Evolutionary conservation across 2,329 filamentous ascomycete species (phyloP), one percentile per base, ranked within the genome.

Genomic region (Apiospora marii): DNA sequence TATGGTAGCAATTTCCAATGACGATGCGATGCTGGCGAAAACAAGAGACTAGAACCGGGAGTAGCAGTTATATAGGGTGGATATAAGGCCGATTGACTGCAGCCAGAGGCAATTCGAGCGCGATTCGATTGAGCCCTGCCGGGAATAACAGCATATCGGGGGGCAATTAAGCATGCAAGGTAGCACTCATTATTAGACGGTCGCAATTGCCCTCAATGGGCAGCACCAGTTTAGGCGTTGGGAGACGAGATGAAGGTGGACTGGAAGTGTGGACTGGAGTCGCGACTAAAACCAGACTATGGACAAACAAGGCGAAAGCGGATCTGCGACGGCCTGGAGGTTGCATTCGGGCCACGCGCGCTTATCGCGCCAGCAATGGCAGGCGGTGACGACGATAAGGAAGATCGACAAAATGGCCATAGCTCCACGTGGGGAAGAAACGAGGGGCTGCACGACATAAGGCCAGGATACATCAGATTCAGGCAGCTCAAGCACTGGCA

Each of bases 341-440:
- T 61, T 34, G 53, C 53, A 61, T 61, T n/a, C 27, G 64, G 8
- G 22, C 7, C 8, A 48, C 5, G 30, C 30, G 19, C 10, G 19
- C 34, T 41, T 41, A 64, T 64, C 58, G 3, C 3, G 0, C 58
- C 10, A 3, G 1, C 2, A n/a, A 4, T 0, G 19, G 58, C 68
- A 70, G 68, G 68, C 68, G 68, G 68, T 70, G 68, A 51, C 5
- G 12, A 0, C 14, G 46, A 46, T 34, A 49, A 49, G 12, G 12
- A 1, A n/a, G 24, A 68, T 68, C 41, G 41, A 46, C 27, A n/a
- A 8, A 49, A 51, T 30, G 68, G 68, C 49, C 68, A 70, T 70
- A 70, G 68, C 68, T 70, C 24, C 68, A 34, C 34, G 48, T 70
- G 68, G 68, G 46, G 48, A 41, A 41, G 64, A 68, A 68, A 68